Evolutionary conservation across 2,329 filamentous ascomycete genomes (phyloP), one percentile per base, ranked within the genome.

Genomic region (Penicillium sp.): DNA sequence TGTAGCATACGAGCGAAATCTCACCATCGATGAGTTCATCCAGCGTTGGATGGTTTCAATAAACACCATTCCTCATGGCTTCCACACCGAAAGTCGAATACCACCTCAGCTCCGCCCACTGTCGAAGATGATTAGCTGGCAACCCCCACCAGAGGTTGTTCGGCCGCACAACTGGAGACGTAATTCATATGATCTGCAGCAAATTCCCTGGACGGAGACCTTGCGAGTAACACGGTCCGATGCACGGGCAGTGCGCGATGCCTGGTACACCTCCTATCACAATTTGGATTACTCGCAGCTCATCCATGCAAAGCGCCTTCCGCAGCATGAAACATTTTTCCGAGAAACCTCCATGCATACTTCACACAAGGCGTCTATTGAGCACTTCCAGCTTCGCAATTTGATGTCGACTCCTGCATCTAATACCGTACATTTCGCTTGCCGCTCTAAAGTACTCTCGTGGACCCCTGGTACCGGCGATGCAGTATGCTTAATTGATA

Each of bases 311-410:
- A 59, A 62, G 29, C 63, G 56, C 29, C 62, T 79, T 9, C 72
- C 71, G 8, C 68, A 69, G 35, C 71, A 68, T 1, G 79, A 79
- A 57, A 70, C 65, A 18, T 80, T 74, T 58, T 82, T 81, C 66
- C 72, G 70, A 4, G 79, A 78, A 51, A 74, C 74, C 40, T 70
- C 76, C 29, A 80, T 80, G 72, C 76, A 79, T 56, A 79, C 78
- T 0, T 70, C 70, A 10, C 76, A 80, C 57, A 77, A 73, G 50
- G 77, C 80, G 4, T 75, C 73, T n/a, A 77, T 81, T 43, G 76
- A 79, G 29, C 83, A 85, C 64, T 84, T 83, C 58, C 83, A 85
- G 61, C 75, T 85, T 3, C 81, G 83, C 13, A 84, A 85, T 58
- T 68, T 83, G 8, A 73, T 85, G 61, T 79, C 80, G 5, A 78